Conservation (phyloP, 2,329 filamentous ascomycete species). For the Exophiala mesophila region DNA sequence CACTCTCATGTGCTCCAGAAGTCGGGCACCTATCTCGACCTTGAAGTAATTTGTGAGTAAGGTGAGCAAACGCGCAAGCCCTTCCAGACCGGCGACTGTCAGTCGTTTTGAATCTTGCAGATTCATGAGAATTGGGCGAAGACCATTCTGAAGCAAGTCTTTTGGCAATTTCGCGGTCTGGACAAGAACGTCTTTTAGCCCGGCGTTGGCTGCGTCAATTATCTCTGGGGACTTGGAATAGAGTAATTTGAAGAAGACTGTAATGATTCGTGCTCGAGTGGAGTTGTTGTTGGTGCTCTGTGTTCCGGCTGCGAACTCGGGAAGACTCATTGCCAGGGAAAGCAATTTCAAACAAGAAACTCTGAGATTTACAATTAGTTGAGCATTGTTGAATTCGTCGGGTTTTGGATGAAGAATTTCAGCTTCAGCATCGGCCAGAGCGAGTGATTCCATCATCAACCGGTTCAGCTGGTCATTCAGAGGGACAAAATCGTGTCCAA, state of each 20-base stretch:
- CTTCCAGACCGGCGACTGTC: slow-evolving; percentile 83
- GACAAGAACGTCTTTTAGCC: slow-evolving; percentile 78
- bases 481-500: slow-evolving; percentile 81
- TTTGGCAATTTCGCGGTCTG: slow-evolving; percentile 91
- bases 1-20: slow-evolving; percentile 90
- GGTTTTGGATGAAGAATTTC: slow-evolving; percentile 90
- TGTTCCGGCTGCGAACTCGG: slow-evolving; percentile 72
- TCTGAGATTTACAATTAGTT: slow-evolving; percentile 83
- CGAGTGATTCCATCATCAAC: slow-evolving; percentile 86
- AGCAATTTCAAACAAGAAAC: slow-evolving; percentile 91
- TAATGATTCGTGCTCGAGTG: slow-evolving; percentile 66
- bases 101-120: slow-evolving; percentile 89
- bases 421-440: slow-evolving; percentile 89
- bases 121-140: slow-evolving; percentile 93
- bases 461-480: slow-evolving; percentile 91
- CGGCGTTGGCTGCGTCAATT: slow-evolving; percentile 88
- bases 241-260: slow-evolving; percentile 95
- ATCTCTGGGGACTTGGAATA: slow-evolving; percentile 91
- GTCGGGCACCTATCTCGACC: slow-evolving; percentile 86
- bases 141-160: slow-evolving; percentile 86
- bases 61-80: slow-evolving; percentile 80
- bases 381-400: slow-evolving; percentile 88
- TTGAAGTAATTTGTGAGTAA: slow-evolving; percentile 98
- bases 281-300: too few species aligned
- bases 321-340: slow-evolving; percentile 87